A percentile compares a stretch with the other conserved stretches of the same genome.
These are phyloP conservation scores for Endothia cerciana DNA, from an alignment of 2,329 filamentous ascomycete species.

Conservation along the genomic window DNA sequence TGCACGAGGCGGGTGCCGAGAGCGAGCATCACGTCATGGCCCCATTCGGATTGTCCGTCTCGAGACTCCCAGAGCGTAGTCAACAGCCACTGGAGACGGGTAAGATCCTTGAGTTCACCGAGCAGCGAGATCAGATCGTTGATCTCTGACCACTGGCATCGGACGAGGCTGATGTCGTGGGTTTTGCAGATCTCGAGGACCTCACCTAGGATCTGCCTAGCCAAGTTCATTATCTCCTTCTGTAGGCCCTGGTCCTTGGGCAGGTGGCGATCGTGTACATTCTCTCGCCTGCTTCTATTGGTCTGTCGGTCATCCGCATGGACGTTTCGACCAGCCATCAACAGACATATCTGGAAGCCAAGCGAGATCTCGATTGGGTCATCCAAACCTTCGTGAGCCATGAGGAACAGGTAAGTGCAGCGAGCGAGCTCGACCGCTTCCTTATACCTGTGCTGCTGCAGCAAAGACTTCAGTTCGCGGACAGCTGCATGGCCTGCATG, in stretches of 20 bases:
- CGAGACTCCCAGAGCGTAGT: constrained; percentile 10
- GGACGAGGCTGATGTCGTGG: constrained; percentile 10
- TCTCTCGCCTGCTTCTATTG: neutral
- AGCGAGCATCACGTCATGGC: constrained; percentile 16
- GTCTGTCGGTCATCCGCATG: neutral
- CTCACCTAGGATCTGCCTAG: constrained; percentile 3
- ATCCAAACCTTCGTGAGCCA: constrained; percentile 10
- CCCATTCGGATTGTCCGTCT: constrained; percentile 7
- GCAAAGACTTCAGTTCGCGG: neutral
- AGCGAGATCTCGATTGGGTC: constrained; percentile 12
- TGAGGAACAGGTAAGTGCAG: constrained; percentile 11
- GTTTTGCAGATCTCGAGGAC: constrained; percentile 16
- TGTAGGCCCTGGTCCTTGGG: neutral
- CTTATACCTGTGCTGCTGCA: constrained; percentile 8
- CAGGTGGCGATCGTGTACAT: neutral
- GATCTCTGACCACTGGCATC: constrained; percentile 8
- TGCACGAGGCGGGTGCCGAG: constrained; percentile 12
- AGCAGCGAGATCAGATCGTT: constrained; percentile 14
- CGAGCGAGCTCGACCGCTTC: constrained; percentile 8
- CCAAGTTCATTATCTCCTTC: constrained; percentile 1
- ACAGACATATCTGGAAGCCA: constrained; percentile 9
- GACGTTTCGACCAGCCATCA: constrained; percentile 6
- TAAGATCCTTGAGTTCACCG: constrained; percentile 7
- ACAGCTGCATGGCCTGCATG: constrained; percentile 12
- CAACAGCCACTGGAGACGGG: constrained; percentile 13